Evolutionary conservation across 1,284 basidiomycete genomes (phyloP), one percentile per base, ranked within the genome.

Genomic region (Vanrija pseudolonga): DNA sequence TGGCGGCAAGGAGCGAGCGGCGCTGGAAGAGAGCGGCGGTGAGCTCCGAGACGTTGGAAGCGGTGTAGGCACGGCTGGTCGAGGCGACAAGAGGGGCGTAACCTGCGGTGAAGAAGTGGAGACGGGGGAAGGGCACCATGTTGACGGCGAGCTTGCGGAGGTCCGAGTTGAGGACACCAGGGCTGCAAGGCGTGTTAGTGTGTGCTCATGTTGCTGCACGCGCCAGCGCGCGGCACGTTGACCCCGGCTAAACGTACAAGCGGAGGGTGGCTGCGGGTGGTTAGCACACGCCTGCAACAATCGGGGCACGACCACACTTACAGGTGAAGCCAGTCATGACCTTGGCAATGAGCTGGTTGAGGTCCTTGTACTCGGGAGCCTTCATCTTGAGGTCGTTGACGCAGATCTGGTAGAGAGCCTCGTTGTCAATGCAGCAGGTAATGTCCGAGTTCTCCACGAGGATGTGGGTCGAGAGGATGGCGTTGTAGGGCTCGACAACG

Each of bases 161-260:
- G 73, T 98, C 93, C 51, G 91, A 92, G 74, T 96, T 96, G 57
- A 95, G 81, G 74, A 94, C 90, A 50, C 94, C 94, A 32, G 93
- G 91, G 84, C 96, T 68, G 47, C 3, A 14, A 12, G 14, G 14
- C 12, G 36, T 9, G 41, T 60, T 36, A 62, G 50, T 42, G 14
- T 19, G 1, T 17, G 32, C 4, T 26, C 28, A 37, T 6, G 12
- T 3, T 12, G 9, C 15, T 12, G 6, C 7, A 7, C n/a, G 50
- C 20, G 38, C 14, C n/a, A 18, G 18, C 18, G 24, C 17, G 22
- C 38, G 18, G 18, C 41, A 17, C 26, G 4, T 50, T 40, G 18
- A 20, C 3, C 14, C 23, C 15, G 22, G n/a, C 17, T 24, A 45
- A 17, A 52, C 64, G 28, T 51, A 70, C 68, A 70, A 72, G 55